Evolutionary conservation across 2,329 filamentous ascomycete species (phyloP).

Genomic region (Exophiala mesophila): DNA sequence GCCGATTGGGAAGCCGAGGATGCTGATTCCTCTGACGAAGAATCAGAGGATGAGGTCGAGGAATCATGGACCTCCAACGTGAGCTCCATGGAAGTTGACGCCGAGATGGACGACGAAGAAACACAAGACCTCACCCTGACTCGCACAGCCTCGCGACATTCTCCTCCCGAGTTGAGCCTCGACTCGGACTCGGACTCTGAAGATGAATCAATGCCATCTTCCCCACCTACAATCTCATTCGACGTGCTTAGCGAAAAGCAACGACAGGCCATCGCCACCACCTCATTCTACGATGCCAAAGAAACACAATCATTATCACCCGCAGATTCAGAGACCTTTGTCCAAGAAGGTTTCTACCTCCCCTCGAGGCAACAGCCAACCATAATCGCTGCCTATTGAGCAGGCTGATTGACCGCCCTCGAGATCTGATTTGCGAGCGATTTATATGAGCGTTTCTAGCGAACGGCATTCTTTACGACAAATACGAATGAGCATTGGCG

Average conservation of each 20-base stretch:
- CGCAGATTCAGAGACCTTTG: conserved; percentile 32
- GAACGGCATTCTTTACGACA: conserved; percentile 10
- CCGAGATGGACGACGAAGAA: conserved; percentile 51
- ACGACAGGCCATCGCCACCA: conserved; percentile 38
- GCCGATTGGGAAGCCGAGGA: conserved; percentile 67
- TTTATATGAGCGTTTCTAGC: conserved; percentile 17
- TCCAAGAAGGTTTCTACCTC: conserved; percentile 48
- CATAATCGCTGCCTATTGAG: conserved; percentile 48
- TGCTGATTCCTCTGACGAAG: conserved; percentile 49
- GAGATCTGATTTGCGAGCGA: conserved; percentile 22
- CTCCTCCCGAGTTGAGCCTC: conserved; percentile 64
- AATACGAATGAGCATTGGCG: conserved; percentile 8
- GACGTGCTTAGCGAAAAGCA: conserved; percentile 59
- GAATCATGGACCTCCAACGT: conserved; percentile 49
- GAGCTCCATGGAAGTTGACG: conserved; percentile 52
- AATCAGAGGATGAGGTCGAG: conserved; percentile 51
- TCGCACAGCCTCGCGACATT: conserved; percentile 62
- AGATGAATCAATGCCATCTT: conserved; percentile 68
- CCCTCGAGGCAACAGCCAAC: conserved; percentile 39
- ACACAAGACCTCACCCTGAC: conserved; percentile 63
- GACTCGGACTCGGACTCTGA: conserved; percentile 65
- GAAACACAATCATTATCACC: conserved; percentile 20
- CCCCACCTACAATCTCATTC: conserved; percentile 56
- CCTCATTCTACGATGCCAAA: conserved; percentile 34
- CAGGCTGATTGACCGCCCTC: conserved; percentile 26